Conservation (phyloP, 1,284 basidiomycete genomes). For the Tilletia setariae region DNA sequence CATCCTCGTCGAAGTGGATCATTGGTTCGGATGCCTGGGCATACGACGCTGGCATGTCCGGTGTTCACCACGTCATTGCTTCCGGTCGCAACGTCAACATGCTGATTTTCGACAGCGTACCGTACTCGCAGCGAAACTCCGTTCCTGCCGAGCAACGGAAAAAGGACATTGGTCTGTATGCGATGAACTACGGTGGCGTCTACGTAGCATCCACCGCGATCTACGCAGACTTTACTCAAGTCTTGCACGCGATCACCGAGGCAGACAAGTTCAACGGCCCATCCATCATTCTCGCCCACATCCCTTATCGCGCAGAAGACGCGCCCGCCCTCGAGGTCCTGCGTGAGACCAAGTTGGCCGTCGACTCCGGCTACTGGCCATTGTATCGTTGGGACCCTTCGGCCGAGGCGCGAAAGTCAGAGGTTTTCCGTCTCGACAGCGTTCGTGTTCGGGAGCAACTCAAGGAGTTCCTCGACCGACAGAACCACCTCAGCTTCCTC, state of each 20-base stretch:
- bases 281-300: constrained; percentile 86
- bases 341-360: constrained; percentile 94
- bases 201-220: constrained; percentile 94
- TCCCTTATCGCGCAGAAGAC: constrained; percentile 74
- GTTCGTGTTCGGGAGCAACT: constrained; percentile 91
- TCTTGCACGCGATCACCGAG: constrained; percentile 85
- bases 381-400: constrained; percentile 95
- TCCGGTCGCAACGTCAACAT: constrained; percentile 90
- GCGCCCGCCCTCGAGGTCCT: constrained; percentile 78
- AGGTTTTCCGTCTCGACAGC: constrained; percentile 83
- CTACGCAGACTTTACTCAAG: constrained; percentile 91
- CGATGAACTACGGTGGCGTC: constrained; percentile 96
- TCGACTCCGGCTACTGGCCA: constrained; percentile 96
- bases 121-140: constrained; percentile 69
- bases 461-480: constrained; percentile 89
- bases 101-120: constrained; percentile 87
- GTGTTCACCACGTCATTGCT: constrained; percentile 87
- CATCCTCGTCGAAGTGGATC: constrained; percentile 69
- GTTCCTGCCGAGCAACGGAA: constrained; percentile 51
- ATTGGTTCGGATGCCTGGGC: constrained; percentile 97
- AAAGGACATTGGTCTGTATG: constrained; percentile 64
- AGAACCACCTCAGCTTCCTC: constrained; percentile 92
- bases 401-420: constrained; percentile 69
- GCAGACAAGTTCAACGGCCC: constrained; percentile 88
- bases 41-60: constrained; percentile 92